Base-by-base conservation (phyloP, 192 early-diverging fungal species). In the Chytriomyces hyalinus region DNA sequence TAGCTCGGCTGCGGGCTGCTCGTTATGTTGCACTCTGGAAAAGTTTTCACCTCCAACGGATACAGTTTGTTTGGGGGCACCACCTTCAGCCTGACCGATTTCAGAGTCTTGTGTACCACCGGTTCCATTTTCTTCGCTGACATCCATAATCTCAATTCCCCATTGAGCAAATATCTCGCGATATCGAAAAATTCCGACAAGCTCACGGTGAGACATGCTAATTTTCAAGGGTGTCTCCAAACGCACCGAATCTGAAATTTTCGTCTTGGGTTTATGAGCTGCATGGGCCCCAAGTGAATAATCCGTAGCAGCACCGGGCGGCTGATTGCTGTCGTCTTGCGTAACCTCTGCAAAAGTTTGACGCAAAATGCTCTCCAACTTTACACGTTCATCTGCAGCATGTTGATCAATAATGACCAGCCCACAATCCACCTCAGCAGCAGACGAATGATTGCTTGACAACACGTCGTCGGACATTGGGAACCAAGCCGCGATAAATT, bases 381-480 rank as follows among this genome's bases (percentile, higher is more conserved):
- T 78, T 15, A 93, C 84, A 6, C 93, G 86, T 76, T 94, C 93
- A 79, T 94, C 91, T 0, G 91, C 91, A 22, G 93, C 93, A 83
- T 94, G 93, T 78, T 94, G 93, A 70, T 94, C 93, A 22, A 93
- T 81, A 44, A 92, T 70, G 1, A 92, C 80, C 3, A 94, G 45
- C 63, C 49, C 62, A 4, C 10, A 20, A 26, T 26, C 24, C 24
- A 26, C 24, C 24, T 26, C 24, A 26, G 24, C 24, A 26, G 24
- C 17, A 47, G 71, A 67, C 44, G 36, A 67, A 57, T 57, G 53
- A 15, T 11, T 11, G n/a, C 13, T n/a, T 3, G 60, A 5, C 26
- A 44, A 47, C 59, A 7, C 13, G 8, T 36, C 73, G 60, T 7
- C 11, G 26, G 45, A 24, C 13, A 8, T 5, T 26, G 73, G 49